Conservation (phyloP, 257 asterid species). For the Solanum arcanum region DNA sequence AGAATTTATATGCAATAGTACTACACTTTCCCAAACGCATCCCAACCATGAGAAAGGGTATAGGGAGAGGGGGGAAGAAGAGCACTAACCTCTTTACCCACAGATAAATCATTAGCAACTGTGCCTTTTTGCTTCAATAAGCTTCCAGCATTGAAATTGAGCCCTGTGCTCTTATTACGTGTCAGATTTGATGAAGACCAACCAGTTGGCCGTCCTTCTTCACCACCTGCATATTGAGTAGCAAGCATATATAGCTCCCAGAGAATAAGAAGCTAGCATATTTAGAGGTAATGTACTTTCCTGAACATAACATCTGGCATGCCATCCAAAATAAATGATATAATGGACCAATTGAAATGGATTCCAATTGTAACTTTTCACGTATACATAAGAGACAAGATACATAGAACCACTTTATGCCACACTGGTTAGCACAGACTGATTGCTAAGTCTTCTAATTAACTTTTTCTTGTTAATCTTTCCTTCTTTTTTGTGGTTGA, state of each 20-base stretch:
- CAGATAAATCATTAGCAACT: conserved; percentile 27
- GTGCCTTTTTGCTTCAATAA: conserved; percentile 45
- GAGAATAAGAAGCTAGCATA: background rate
- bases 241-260: background rate
- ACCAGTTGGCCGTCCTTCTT: conserved; percentile 41
- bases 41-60: background rate
- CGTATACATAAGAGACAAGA: background rate
- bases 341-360: background rate
- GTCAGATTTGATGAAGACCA: conserved; percentile 31
- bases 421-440: background rate
- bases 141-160: conserved; percentile 40
- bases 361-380: background rate
- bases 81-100: conserved; percentile 44
- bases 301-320: background rate
- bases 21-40: background rate
- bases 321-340: background rate
- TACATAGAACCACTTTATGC: background rate
- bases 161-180: conserved; percentile 30
- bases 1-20: background rate
- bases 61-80: background rate
- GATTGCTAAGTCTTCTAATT: background rate
- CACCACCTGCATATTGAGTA: conserved; percentile 42
- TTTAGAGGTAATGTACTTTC: background rate
- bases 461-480: background rate
- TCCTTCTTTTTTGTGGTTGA: background rate